Base-by-base conservation (phyloP, 75 land plant species). In the Sequoiadendron giganteum region DNA sequence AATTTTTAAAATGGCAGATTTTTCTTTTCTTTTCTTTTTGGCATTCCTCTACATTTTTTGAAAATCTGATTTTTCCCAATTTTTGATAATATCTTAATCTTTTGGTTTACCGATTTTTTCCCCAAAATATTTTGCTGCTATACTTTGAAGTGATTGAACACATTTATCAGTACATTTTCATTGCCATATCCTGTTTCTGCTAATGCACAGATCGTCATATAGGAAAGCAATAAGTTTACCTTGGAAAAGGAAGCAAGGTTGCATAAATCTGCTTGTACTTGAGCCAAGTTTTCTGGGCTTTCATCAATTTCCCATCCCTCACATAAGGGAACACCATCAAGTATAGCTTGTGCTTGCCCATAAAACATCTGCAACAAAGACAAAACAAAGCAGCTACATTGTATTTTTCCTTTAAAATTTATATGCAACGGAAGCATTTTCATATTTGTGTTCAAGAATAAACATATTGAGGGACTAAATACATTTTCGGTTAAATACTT, bases 271-370 rank as follows among this genome's bases (percentile, higher is more conserved):
- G 36, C 39, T 56, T 52, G 55, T 49, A 88, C n/a, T 39, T n/a
- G 58, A 32, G 88, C 34, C 40, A 88, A n/a, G 38, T 84, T 52
- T 45, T 87, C 32, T 39, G 87, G 81, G 3, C 87, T 39, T 30
- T 88, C 86, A 30, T 49, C 54, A 49, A 85, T 88, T 83, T 88
- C 88, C 87, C 87, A 88, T 83, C 88, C 88, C 40, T 85, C 55
- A 38, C 38, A 49, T 52, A 85, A 83, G 32, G 55, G 38, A 34
- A 85, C 34, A 28, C 88, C 88, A 45, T 88, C 88, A 21, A 88
- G 40, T 82, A 88, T 83, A 18, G 88, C 86, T 55, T 88, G 83
- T 36, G 88, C 88, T 85, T 88, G 88, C 8, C 80, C 87, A 54
- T 88, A 88, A 42, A 85, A 88, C 52, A 88, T 28, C 88, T 88